phyloP scores from a whole-genome alignment of 2,329 filamentous ascomycete genomes.

The Acephala macrosclerotiorum region DNA sequence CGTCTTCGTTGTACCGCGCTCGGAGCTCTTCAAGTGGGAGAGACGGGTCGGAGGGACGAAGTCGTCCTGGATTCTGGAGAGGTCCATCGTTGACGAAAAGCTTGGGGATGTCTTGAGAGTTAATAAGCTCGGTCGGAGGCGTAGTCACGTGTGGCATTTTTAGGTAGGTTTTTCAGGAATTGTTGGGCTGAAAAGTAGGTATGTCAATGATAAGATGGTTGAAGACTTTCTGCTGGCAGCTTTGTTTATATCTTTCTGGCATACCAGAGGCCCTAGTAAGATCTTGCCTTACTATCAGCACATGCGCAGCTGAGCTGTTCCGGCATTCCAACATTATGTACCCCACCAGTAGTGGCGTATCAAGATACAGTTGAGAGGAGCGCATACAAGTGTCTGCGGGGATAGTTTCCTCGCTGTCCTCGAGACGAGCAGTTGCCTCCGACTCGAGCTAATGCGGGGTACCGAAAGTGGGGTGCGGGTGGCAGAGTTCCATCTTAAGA shows the following conservation, averaged over 20 bases:
- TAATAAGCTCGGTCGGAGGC: background rate
- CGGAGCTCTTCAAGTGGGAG: constrained; percentile 55
- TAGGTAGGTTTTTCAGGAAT: background rate
- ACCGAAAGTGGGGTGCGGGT: background rate
- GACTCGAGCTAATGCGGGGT: background rate
- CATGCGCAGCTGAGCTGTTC: too few relatives aligned
- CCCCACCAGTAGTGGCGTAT: too few relatives aligned
- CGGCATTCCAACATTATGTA: too few relatives aligned
- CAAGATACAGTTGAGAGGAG: background rate
- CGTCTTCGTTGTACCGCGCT: constrained; percentile 55
- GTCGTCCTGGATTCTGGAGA: constrained; percentile 9
- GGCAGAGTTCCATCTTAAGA: background rate
- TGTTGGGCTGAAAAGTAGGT: too few relatives aligned
- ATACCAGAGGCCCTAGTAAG: too few relatives aligned
- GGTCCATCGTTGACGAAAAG: constrained; percentile 42
- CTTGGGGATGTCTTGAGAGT: background rate
- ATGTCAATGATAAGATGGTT: too few relatives aligned
- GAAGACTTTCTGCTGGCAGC: too few relatives aligned
- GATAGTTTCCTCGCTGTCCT: background rate
- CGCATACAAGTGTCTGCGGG: background rate
- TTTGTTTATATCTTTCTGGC: too few relatives aligned
- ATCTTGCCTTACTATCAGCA: too few relatives aligned
- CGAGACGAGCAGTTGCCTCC: background rate
- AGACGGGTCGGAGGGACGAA: constrained; percentile 22
- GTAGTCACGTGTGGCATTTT: background rate